Base-by-base conservation (phyloP, 2,329 filamentous ascomycete genomes). In the Colletotrichum coccodes region DNA sequence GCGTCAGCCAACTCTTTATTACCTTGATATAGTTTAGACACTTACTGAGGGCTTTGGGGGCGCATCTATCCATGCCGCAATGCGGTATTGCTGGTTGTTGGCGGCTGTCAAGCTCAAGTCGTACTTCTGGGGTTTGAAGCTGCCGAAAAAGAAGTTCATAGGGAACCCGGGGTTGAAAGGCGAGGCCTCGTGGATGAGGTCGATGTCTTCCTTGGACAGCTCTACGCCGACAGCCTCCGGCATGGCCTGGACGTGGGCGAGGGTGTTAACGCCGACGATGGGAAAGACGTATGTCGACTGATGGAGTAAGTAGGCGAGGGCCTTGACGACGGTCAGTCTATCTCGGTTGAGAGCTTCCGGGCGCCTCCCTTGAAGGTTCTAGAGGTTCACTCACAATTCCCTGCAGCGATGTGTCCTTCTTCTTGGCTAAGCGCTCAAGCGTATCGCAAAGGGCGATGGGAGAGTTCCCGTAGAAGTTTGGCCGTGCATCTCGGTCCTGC, bases 261-360 rank as follows among this genome's bases (percentile, higher is more conserved):
- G 76, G 72, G 88, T 91, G 4, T 89, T 81, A 0, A 87, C 87
- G 5, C 89, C 89, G 9, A 90, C 80, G 42, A 91, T 86, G 0
- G 89, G 89, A 73, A 89, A 89, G 8, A 90, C 85, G 72, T 90
- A 85, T 0, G 87, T 84, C 0, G 87, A 81, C 76, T 91, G 90
- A 46, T 85, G 81, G 80, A 89, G 82, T 2, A 91, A 84, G 71
- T 91, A 91, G 1, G 89, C 89, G 14, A 91, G 76, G 2, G 89
- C 88, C 69, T 72, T 6, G 16, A 63, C 62, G 23, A 69, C 52
- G 5, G 14, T 30, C 7, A 6, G 32, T 8, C 11, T 3, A 16
- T 16, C 6, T 38, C 36, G 36, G 16, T 16, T 16, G 6, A 38
- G 12, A 7, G 16, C 14, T 23, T 6, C 42, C n/a, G 18, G 9